Evolutionary conservation across 116 monocot species (phyloP).

Genomic region (Trichopus zeylanicus): DNA sequence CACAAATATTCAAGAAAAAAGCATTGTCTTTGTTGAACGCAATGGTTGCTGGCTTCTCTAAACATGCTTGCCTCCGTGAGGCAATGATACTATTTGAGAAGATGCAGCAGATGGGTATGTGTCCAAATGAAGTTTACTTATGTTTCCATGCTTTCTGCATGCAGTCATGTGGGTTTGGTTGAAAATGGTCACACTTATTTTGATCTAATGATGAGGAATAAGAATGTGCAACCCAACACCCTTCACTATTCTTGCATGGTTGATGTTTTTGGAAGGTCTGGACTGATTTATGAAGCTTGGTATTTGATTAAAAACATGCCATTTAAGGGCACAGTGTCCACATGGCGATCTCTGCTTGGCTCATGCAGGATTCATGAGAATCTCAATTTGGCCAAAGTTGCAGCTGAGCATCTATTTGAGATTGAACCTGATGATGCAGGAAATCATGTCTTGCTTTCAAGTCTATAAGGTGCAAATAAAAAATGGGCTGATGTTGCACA

Average conservation of each 20-base stretch:
- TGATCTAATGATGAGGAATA: slow-evolving; percentile 26
- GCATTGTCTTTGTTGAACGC: slow-evolving; percentile 52
- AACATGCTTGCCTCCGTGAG: slow-evolving; percentile 36
- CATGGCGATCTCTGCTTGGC: slow-evolving; percentile 57
- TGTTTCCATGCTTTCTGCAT: slow-evolving; percentile 43
- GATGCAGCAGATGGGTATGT: slow-evolving; percentile 35
- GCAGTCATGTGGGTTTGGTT: slow-evolving; percentile 40
- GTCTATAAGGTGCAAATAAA: slow-evolving; percentile 39
- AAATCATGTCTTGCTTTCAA: slow-evolving; percentile 60
- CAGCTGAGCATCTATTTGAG: slow-evolving; percentile 47
- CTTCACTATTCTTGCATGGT: slow-evolving; percentile 78
- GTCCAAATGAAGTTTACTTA: slow-evolving; percentile 55
- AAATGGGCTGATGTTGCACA: slow-evolving; percentile 43
- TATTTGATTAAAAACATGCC: too few species aligned
- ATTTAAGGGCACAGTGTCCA: slow-evolving; percentile 35
- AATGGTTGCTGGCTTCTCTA: slow-evolving; percentile 60
- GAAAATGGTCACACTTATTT: slow-evolving; percentile 38
- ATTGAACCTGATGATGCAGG: slow-evolving; percentile 60
- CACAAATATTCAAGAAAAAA: slow-evolving; percentile 19
- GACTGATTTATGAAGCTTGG: too few species aligned
- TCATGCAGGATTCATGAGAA: slow-evolving; percentile 45
- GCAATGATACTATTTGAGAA: slow-evolving; percentile 47
- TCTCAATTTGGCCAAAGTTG: slow-evolving; percentile 33
- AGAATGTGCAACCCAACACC: slow-evolving; percentile 31
- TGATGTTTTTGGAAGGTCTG: slow-evolving; percentile 49